phyloP scores from a whole-genome alignment of 495 filamentous ascomycete species.

The Hypoxylon subgilvum region DNA sequence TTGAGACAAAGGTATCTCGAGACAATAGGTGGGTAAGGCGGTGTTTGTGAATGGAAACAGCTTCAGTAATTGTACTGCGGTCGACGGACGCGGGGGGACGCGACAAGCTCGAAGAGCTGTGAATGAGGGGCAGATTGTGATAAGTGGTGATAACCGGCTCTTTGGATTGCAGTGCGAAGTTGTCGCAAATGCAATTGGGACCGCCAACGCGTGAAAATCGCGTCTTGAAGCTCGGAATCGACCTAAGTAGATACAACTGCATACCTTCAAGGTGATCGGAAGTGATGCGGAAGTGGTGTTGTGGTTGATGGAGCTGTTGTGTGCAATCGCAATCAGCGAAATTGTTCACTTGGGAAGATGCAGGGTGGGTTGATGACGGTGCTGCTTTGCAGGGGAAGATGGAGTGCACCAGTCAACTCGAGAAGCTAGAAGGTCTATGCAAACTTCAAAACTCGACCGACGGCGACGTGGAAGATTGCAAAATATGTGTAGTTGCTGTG shows the following conservation, averaged over 20 bases:
- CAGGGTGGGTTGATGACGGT: slow-evolving; percentile 23
- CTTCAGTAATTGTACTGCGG: not conserved
- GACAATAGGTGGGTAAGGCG: slow-evolving; percentile 1
- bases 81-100: slow-evolving; percentile 3
- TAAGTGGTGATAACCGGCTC: slow-evolving; percentile 25
- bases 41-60: no score
- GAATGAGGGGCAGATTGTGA: slow-evolving; percentile 33
- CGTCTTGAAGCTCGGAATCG: slow-evolving; percentile 44
- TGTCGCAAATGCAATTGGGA: slow-evolving; percentile 49
- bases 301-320: slow-evolving; percentile 38
- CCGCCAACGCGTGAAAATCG: slow-evolving; percentile 40
- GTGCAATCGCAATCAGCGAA: slow-evolving; percentile 31
- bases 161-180: slow-evolving; percentile 15
- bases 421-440: slow-evolving; percentile 12
- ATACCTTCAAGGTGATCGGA: slow-evolving; percentile 40
- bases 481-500: slow-evolving; percentile 9
- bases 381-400: slow-evolving; percentile 3
- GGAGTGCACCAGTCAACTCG: slow-evolving; percentile 15
- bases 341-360: slow-evolving; percentile 20
- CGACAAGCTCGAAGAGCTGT: slow-evolving; percentile 13
- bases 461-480: slow-evolving; percentile 16
- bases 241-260: slow-evolving; percentile 23
- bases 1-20: slow-evolving; percentile 5
- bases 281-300: slow-evolving; percentile 20
- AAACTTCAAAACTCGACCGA: slow-evolving; percentile 23